These are phyloP conservation scores for Helicostylum pulchrum DNA, from an alignment of 192 early-diverging fungal species.

Conservation along the genomic window DNA sequence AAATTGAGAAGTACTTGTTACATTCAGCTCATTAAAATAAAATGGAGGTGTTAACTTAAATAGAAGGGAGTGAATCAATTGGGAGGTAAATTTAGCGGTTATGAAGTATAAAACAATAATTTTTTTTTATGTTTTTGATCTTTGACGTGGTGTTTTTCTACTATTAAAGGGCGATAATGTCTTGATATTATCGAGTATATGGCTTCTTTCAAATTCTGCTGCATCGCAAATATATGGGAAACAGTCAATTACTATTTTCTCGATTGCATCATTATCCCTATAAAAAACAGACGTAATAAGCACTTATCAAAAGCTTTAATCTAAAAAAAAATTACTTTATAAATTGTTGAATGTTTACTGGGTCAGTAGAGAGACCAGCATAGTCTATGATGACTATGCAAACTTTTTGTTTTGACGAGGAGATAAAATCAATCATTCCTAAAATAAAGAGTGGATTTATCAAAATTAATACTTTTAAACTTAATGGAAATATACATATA, in stretches of 20 bases:
- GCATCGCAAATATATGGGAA: background rate
- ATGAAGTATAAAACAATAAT: background rate
- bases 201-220: constrained; percentile 1
- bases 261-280: constrained; percentile 6
- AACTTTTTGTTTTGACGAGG: constrained; percentile 4
- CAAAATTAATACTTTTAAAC: constrained; percentile 8
- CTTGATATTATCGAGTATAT: constrained; percentile 6
- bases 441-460: constrained; percentile 9
- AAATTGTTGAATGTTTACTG: constrained; percentile 3
- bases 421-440: constrained; percentile 6
- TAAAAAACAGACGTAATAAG: constrained; percentile 1
- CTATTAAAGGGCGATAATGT: background rate
- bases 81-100: constrained; percentile 1
- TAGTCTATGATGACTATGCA: constrained; percentile 8
- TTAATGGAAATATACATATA: constrained; percentile 9
- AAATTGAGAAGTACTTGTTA: constrained; percentile 2
- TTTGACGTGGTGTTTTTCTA: background rate
- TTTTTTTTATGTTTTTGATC: constrained; percentile 2
- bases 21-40: constrained; percentile 4
- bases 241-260: constrained; percentile 5
- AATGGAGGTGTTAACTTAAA: constrained; percentile 3
- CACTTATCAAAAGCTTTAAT: constrained; percentile 5
- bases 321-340: background rate
- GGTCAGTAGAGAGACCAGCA: constrained; percentile 5
- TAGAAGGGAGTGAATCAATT: background rate